Base-by-base conservation (phyloP, 2,329 filamentous ascomycete species). In the Escovopsis sp. region DNA sequence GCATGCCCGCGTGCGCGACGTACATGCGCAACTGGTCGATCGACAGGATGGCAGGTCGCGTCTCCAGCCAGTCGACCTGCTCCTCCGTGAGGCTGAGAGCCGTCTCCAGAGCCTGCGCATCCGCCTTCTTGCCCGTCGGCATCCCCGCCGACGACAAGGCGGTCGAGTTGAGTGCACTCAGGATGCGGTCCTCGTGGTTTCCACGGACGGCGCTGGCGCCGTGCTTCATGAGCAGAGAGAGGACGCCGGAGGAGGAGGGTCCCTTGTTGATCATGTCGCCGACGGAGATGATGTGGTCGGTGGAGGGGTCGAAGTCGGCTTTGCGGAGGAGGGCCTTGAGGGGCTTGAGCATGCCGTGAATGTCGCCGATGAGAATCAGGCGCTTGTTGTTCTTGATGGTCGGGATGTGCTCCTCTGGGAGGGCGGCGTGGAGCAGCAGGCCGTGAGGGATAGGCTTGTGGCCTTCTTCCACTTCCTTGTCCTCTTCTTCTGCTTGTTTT, bases 211-310 rank as follows among this genome's bases (percentile, higher is more conserved):
- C 83, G 21, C 78, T 83, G 16, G 88, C 87, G 34, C 72, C 71
- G 27, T 88, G 60, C 12, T 70, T 58, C 53, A 85, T 80, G 27
- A 84, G 78, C 29, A 86, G 65, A 39, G 79, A 72, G 33, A 96
- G 66, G 1, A 94, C 83, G 27, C 78, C 84, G 1, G 67, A 49
- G 23, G 82, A 88, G 56, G 94, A 77, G 10, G 87, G 85, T 0
- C 88, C 87, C 58, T 94, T 94, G 51, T 77, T 77, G 46, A 96
- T 69, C 52, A 88, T 68, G 55, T 93, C 83, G 33, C 85, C 85
- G 1, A 74, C 68, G 31, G 88, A 65, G 15, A 94, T 64, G 27
- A 93, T 59, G 50, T 88, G 81, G 54, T 93, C 88, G 3, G 19
- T 45, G 12, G 39, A 35, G 2, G 36, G 25, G 39, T 78, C 55